These are phyloP conservation scores for Solanum etuberosum DNA, from an alignment of 257 asterid genomes.

Conservation along the genomic window DNA sequence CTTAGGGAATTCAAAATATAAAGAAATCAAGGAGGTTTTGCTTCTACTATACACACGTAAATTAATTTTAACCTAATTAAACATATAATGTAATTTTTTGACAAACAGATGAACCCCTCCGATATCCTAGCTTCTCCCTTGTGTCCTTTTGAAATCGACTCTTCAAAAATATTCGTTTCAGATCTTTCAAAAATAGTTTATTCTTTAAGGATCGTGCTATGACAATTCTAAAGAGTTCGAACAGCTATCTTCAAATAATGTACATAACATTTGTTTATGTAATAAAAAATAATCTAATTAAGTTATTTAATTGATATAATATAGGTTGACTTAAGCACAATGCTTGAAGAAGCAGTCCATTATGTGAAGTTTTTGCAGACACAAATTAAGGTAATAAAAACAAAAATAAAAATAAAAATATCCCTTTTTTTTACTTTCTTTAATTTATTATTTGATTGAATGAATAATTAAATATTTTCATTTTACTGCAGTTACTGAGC, in stretches of 20 bases:
- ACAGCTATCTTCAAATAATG: background rate
- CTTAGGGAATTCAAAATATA: too few species aligned
- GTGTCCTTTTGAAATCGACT: background rate
- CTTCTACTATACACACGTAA: too few species aligned
- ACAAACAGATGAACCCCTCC: too few species aligned
- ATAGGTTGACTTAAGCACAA: constrained; percentile 77
- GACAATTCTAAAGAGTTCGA: background rate
- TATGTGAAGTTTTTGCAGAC: constrained; percentile 79
- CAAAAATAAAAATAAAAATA: background rate
- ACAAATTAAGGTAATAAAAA: constrained; percentile 60
- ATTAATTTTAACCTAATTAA: too few species aligned
- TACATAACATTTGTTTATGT: background rate
- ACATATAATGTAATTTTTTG: too few species aligned
- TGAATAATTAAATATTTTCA: background rate
- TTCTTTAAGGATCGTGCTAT: background rate
- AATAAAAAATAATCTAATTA: background rate
- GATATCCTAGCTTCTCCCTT: too few species aligned
- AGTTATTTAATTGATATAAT: background rate
- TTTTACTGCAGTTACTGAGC: constrained; percentile 56
- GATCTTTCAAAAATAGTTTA: background rate
- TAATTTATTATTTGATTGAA: background rate
- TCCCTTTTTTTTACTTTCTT: background rate
- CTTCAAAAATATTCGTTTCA: background rate
- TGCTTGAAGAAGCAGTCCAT: constrained; percentile 92
- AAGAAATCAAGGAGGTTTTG: too few species aligned